Evolutionary conservation across 495 filamentous ascomycete genomes (phyloP).

Genomic region (Saxophila tyrrhenica): DNA sequence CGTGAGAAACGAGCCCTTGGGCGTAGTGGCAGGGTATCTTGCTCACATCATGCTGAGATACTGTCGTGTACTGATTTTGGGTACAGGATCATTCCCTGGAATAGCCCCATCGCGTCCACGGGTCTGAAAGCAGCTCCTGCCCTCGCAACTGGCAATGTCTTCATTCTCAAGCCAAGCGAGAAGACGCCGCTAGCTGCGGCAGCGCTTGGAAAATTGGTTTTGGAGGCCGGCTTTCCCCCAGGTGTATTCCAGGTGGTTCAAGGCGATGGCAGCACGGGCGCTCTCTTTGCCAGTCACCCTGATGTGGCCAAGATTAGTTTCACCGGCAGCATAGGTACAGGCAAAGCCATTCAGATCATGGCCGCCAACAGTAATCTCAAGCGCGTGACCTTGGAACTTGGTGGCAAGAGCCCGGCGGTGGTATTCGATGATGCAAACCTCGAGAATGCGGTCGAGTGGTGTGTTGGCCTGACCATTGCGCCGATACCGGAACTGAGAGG

Average conservation of each 20-base stretch:
- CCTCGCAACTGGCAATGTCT: slow-evolving; percentile 35
- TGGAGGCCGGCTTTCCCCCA: slow-evolving; percentile 31
- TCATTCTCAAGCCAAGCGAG: slow-evolving; percentile 34
- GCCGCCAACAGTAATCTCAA: slow-evolving; percentile 39
- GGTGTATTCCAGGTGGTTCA: slow-evolving; percentile 33
- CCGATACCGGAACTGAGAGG: too few species aligned
- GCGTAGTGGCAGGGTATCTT: too few species aligned
- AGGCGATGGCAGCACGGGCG: slow-evolving; percentile 30
- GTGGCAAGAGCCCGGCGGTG: slow-evolving; percentile 36
- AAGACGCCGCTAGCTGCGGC: slow-evolving; percentile 29
- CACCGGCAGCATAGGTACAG: slow-evolving; percentile 22
- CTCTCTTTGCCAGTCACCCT: slow-evolving; percentile 32
- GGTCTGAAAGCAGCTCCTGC: slow-evolving; percentile 37
- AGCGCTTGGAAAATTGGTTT: slow-evolving; percentile 22
- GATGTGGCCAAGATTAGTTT: slow-evolving; percentile 26
- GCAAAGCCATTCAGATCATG: slow-evolving; percentile 19
- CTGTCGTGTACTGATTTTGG: too few species aligned
- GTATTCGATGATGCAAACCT: slow-evolving; percentile 38
- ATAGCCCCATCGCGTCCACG: slow-evolving; percentile 24
- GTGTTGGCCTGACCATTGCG: too few species aligned
- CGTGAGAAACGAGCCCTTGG: too few species aligned
- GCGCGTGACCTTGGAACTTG: slow-evolving; percentile 36
- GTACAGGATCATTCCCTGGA: not conserved
- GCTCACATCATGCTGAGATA: too few species aligned
- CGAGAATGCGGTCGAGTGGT: slow-evolving; percentile 25